Base-by-base conservation (phyloP, 1,284 basidiomycete species). In the Ustilago nuda region DNA sequence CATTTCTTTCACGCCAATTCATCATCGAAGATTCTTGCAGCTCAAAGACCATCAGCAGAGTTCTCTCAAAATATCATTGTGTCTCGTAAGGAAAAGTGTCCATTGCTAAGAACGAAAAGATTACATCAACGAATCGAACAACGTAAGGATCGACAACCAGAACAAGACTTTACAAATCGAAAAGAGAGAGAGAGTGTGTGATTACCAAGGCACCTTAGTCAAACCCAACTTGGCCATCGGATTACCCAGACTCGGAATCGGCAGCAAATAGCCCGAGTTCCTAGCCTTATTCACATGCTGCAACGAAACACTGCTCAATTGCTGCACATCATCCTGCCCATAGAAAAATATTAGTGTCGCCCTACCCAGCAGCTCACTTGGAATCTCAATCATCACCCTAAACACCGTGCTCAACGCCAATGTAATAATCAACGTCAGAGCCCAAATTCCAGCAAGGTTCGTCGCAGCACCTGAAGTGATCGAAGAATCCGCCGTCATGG, bases 191-290 rank as follows among this genome's bases (percentile, higher is more conserved):
- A 30, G 5, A 8, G 1, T 4, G 36, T 23, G 19, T 12, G 13
- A 8, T 43, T 55, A 72, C 73, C 68, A 71, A 0, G 68, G 69
- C 11, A 72, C 56, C 62, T 76, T 76, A 17, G 68, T 72, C 48
- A 76, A 52, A 4, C 68, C 68, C 41, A 77, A 53, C 63, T 77
- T 77, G 23, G 74, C 70, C 70, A 69, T 72, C 2, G 70, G 74
- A 55, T 77, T 72, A n/a, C 74, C 74, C 17, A 77, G 48, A 46
- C 66, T 72, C 1, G 74, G 74, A 17, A 72, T n/a, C 0, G 69
- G 74, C 46, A 72, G 33, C 35, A 72, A 39, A 35, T 72, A 72
- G 1, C 70, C 70, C n/a, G 62, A 62, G 19, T 56, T 43, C 8
- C 58, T 56, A 7, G 69, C 74, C 70, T 67, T 72, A 27, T 66